Base-by-base conservation (phyloP, 1,284 basidiomycete species). In the Phenoliferia sp. region DNA sequence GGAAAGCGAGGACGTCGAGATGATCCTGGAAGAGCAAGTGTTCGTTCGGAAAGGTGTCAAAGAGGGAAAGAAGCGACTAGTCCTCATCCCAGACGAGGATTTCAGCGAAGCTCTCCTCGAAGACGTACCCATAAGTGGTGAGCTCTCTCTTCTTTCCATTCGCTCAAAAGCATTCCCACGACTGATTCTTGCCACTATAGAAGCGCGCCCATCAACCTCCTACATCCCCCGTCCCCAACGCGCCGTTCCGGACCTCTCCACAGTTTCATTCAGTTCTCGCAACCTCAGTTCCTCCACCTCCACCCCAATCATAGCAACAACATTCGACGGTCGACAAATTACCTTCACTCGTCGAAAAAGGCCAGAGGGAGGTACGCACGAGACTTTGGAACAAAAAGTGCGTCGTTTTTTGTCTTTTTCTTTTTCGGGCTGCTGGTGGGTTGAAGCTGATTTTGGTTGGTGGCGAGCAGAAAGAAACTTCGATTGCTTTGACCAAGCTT, bases 291-390 rank as follows among this genome's bases (percentile, higher is more conserved):
- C 57, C 50, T 56, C 67, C 55, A 69, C 69, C 15, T 64, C 67
- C 16, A 50, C 65, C 0, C 69, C 72, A 1, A 39, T 74, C 3
- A 33, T 65, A 36, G 75, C 72, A 1, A 76, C 75, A 15, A 70
- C 64, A 28, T 66, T 73, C 28, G 69, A 68, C 28, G 75, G 75
- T 12, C 62, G 36, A 31, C 62, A 63, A 55, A 26, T 76, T 48
- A 48, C 54, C 0, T 65, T 77, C 35, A 61, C 59, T 31, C 31
- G 76, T 3, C 67, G 67, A 55, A 71, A 70, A 59, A 67, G 61
- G 31, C 32, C 71, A 26, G 66, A 70, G 39, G 39, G 39, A 12
- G 39, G 39, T 52, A 64, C 55, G 54, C 52, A 50, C 1, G 52
- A 65, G 44, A 44, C 34, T 3, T 5, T 16, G 28, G 62, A 36